Base-by-base conservation (phyloP, 352 stramenopile genomes). In the Hyaloperonospora brassicae region DNA sequence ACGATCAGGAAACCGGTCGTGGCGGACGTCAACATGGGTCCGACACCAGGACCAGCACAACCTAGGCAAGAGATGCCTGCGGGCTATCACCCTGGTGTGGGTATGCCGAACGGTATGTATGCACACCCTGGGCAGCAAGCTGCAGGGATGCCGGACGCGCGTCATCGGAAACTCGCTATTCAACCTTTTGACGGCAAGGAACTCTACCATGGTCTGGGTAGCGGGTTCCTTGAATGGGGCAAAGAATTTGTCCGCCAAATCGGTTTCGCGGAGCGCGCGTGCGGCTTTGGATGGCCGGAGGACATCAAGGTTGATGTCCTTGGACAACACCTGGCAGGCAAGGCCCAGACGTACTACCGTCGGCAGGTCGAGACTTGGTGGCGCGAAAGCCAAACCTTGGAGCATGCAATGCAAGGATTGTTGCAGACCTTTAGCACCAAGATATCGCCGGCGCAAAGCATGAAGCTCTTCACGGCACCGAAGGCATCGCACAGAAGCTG, bases 221-320 rank as follows among this genome's bases (percentile, higher is more conserved):
- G 27, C 7, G 27, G 27, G 7, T 24, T 44, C 35, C 9, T 41
- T 21, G 38, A 21, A 31, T 31, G 27, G 27, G 27, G 27, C 7
- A 31, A 31, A 7, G 27, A 31, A 7, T 31, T 31, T 7, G 27
- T 31, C 3, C 14, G 38, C 6, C 38, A 43, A 22, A 22, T 43
- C 2, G 7, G 7, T 23, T 17, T 43, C 7, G 5, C 11, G 13
- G n/a, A 41, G 10, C 35, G 38, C 22, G 38, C 38, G 11, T 43
- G 38, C 14, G 38, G 38, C 22, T 43, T 43, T 43, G 7, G 21
- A 7, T 43, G 38, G 38, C 38, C 38, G 2, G 14, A 43, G 22
- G 38, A 43, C 38, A 43, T 43, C 38, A 43, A 43, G 38, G 38
- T 43, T 43, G 13, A 41, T 17, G 35, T 41, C 2, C 14, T 41